Conservation (phyloP, 495 filamentous ascomycete species). For the Cenococcum geophilum region DNA sequence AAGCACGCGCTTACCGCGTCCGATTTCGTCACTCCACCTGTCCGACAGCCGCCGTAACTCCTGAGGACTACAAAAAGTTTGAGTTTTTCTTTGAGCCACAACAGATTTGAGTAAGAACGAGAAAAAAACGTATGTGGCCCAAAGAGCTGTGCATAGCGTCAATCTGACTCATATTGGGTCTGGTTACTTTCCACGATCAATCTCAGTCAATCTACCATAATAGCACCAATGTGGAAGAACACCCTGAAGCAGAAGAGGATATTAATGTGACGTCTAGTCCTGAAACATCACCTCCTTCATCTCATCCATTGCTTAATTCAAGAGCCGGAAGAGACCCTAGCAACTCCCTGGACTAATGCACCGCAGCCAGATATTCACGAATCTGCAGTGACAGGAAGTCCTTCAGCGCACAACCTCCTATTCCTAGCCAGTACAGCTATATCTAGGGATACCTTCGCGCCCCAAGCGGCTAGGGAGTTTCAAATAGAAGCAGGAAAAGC, state of each 20-base stretch:
- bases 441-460: too few species aligned
- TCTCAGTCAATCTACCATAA: constrained; percentile 1
- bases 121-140: background rate
- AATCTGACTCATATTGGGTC: too few species aligned
- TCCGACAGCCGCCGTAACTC: background rate
- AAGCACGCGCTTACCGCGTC: background rate
- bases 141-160: background rate
- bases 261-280: background rate
- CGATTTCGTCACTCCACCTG: background rate
- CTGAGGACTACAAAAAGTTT: background rate
- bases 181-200: constrained; percentile 1
- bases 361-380: too few species aligned
- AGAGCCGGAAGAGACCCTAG: too few species aligned
- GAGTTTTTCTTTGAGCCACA: constrained; percentile 2
- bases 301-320: too few species aligned
- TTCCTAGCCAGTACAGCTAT: too few species aligned
- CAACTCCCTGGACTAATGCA: too few species aligned
- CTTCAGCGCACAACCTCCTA: too few species aligned
- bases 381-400: too few species aligned
- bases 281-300: too few species aligned
- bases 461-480: too few species aligned
- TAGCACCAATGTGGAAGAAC: background rate
- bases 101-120: background rate
- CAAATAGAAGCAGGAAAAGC: too few species aligned
- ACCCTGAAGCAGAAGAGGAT: background rate